Evolutionary conservation across 129 eudicot genomes (phyloP).

Genomic region (Escallonia herrerae): DNA sequence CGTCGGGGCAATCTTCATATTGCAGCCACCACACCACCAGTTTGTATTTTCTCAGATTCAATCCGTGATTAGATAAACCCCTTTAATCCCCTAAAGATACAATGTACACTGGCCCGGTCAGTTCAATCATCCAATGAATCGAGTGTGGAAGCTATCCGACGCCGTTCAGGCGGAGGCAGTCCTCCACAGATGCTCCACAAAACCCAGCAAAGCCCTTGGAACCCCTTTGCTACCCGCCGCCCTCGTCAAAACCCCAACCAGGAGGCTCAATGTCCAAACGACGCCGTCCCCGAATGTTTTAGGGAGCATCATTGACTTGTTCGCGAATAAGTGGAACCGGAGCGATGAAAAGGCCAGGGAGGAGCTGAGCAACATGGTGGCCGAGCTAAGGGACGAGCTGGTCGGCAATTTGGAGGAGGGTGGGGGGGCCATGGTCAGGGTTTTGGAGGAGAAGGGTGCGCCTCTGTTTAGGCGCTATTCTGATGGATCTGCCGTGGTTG

Average conservation of each 20-base stretch:
- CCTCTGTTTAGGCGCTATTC: constrained; percentile 38
- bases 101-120: background rate
- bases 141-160: constrained; percentile 18
- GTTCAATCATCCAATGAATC: constrained; percentile 9
- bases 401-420: constrained; percentile 12
- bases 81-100: background rate
- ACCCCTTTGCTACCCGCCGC: background rate
- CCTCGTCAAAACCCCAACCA: background rate
- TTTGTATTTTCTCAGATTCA: background rate
- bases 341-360: constrained; percentile 22
- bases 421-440: constrained; percentile 21
- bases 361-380: constrained; percentile 31
- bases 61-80: background rate
- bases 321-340: constrained; percentile 27
- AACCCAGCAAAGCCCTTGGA: constrained; percentile 11
- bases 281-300: background rate
- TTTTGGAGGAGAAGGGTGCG: constrained; percentile 60
- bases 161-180: constrained; percentile 11
- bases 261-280: background rate
- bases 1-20: too few relatives aligned
- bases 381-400: constrained; percentile 45
- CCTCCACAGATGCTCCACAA: constrained; percentile 7
- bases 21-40: background rate
- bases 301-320: constrained; percentile 13
- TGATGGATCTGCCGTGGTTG: constrained; percentile 58